These are phyloP conservation scores for Didymella lethalis DNA, from an alignment of 2,329 filamentous ascomycete species.

Conservation along the genomic window DNA sequence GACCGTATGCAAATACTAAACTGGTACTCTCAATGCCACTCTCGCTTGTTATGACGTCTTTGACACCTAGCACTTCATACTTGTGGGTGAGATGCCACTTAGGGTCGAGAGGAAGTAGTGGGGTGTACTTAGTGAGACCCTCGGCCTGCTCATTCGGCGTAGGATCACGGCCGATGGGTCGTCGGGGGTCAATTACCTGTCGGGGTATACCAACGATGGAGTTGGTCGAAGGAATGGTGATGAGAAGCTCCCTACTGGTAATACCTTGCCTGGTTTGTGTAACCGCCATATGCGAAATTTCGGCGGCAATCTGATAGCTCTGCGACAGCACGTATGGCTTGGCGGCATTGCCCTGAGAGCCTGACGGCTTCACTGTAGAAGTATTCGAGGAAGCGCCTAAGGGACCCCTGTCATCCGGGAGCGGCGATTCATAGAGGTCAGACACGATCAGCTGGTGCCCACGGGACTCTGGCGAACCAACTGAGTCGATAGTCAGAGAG, in stretches of 20 bases:
- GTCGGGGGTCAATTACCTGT: conserved; percentile 80
- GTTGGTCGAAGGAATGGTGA: conserved; percentile 75
- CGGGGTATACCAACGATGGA: conserved; percentile 82
- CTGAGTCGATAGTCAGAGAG: conserved; percentile 69
- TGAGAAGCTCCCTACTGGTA: conserved; percentile 80
- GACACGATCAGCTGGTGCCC: conserved; percentile 86
- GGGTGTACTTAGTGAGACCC: conserved; percentile 77
- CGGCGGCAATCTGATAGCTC: conserved; percentile 79
- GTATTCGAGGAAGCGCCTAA: conserved; percentile 74
- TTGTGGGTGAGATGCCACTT: conserved; percentile 81
- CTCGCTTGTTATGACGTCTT: conserved; percentile 75
- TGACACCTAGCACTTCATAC: conserved; percentile 79
- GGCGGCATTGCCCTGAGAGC: conserved; percentile 62
- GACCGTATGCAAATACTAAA: conserved; percentile 84
- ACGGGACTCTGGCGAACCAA: conserved; percentile 66
- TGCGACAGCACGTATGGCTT: conserved; percentile 81
- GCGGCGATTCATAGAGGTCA: conserved; percentile 87
- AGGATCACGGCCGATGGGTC: conserved; percentile 84
- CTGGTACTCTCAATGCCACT: conserved; percentile 91
- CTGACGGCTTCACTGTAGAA: conserved; percentile 76
- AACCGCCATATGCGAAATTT: conserved; percentile 81
- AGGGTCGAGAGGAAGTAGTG: conserved; percentile 83
- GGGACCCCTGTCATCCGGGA: conserved; percentile 83
- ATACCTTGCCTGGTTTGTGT: conserved; percentile 94
- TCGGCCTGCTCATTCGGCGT: conserved; percentile 82